These are phyloP conservation scores for Botrytis sinoallii DNA, from an alignment of 2,329 filamentous ascomycete genomes.

Conservation along the genomic window DNA sequence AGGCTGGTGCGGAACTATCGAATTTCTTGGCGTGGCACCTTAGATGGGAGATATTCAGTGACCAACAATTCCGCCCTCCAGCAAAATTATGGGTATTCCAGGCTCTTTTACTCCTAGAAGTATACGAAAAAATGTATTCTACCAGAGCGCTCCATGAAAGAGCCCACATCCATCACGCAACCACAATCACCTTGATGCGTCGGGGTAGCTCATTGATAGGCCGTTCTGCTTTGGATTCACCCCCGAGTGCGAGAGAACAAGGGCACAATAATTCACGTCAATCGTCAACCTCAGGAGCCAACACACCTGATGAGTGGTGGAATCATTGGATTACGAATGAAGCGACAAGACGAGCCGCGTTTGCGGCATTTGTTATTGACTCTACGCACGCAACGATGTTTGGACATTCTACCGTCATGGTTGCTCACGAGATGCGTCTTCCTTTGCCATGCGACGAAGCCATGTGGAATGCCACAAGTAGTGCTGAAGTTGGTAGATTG, in stretches of 20 bases:
- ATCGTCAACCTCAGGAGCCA: slow-evolving; percentile 60
- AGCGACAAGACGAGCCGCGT: slow-evolving; percentile 82
- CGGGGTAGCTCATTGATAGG: slow-evolving; percentile 88
- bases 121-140: slow-evolving; percentile 98
- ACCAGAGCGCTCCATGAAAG: slow-evolving; percentile 88
- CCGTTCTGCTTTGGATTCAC: slow-evolving; percentile 78
- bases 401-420: slow-evolving; percentile 94
- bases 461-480: slow-evolving; percentile 86
- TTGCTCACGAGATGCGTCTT: slow-evolving; percentile 89
- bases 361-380: slow-evolving; percentile 92
- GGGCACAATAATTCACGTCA: slow-evolving; percentile 54
- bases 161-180: slow-evolving; percentile 94
- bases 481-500: slow-evolving; percentile 78
- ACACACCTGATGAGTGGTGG: slow-evolving; percentile 88
- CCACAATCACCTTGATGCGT: slow-evolving; percentile 91
- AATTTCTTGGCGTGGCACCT: slow-evolving; percentile 91
- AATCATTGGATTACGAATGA: slow-evolving; percentile 94
- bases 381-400: slow-evolving; percentile 98
- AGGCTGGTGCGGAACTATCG: slow-evolving; percentile 76
- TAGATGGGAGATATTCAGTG: slow-evolving; percentile 92
- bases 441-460: slow-evolving; percentile 90
- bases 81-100: slow-evolving; percentile 97
- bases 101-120: slow-evolving; percentile 78
- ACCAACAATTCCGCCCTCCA: slow-evolving; percentile 82
- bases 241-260: slow-evolving; percentile 61